Base-by-base conservation (phyloP, 805 yeast species). In the Jamesozyma spencerorum region DNA sequence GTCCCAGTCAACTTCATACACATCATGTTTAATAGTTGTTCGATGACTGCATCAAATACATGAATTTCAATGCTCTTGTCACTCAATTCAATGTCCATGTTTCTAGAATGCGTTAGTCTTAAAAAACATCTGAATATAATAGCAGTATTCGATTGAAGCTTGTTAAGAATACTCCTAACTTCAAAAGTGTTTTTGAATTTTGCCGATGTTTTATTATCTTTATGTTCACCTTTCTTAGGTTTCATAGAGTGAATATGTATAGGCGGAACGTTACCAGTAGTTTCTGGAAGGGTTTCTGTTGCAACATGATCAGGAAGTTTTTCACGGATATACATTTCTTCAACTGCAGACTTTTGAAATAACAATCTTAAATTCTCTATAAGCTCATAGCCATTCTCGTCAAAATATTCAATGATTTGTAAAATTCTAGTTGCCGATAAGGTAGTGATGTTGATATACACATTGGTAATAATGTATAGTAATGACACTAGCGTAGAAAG, bases 151-250 rank as follows among this genome's bases (percentile, higher is more conserved):
- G 68, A 61, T 46, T 76, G 81, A 20, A 77, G 57, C 26, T 74
- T 66, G 38, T 70, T 66, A 26, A 67, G 57, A 30, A 79, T 66
- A 44, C 67, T 68, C 40, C 86, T 68, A 10, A 78, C 55, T 46
- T 79, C 77, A 2, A 74, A 59, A 0, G 81, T 62, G 50, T 82
- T 83, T 47, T 81, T 81, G 60, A 66, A 76, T 48, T 77, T 78
- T 0, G 82, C 74, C 31, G 76, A 68, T 0, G 75, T 71, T 31
- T 69, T 70, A 28, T 69, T 70, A 42, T 66, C 58, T 41, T 64
- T 54, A 36, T 56, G 44, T 19, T 54, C 52, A 30, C 65, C 48
- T 36, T 62, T 52, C 4, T 54, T 47, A 0, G 76, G 77, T 19
- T 71, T 69, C 2, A 63, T 64, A 0, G 69, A 58, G 42, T 66